Base-by-base conservation (phyloP, 2,329 filamentous ascomycete genomes). In the Albifimbria verrucaria region DNA sequence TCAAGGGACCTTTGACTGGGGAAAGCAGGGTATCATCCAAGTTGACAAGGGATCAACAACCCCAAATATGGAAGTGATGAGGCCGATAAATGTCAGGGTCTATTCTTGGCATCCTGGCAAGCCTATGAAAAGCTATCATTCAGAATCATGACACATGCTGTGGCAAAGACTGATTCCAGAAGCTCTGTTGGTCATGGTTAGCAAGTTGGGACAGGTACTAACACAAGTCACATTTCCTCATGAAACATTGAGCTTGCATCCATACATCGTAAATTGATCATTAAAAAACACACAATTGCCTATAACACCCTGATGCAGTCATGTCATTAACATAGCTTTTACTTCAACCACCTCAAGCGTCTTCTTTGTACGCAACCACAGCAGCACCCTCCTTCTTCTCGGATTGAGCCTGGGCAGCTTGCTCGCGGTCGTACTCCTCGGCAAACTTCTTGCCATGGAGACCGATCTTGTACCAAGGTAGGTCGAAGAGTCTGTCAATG, bases 391-490 rank as follows among this genome's bases (percentile, higher is more conserved):
- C 44, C 44, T 26, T 47, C 24, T 47, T 26, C 21, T 26, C 24
- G 10, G 7, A 4, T 23, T 47, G 18, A 7, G 17, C 24, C 17
- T 26, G 21, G 10, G 21, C 44, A 47, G 44, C 44, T n/a, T 47
- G 22, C 44, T 47, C 21, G 20, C 44, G 9, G 24, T 47, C 44
- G 24, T 47, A 47, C 44, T 47, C 44, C 44, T 47, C 44, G 24
- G 44, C 44, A 24, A 51, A 72, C 26, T 58, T 58, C 53, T 75
- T 74, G 4, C 75, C 75, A 54, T 69, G 62, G 1, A 67, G 66
- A 2, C 87, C 86, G 59, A 90, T 88, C 67, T 81, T 77, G 63
- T 85, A 81, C 87, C 86, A 89, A 1, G 82, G 82, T 51, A 88
- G 70, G 28, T 75, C 78, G 63, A 89, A 89, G 58, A 89, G 68